phyloP scores from a whole-genome alignment of 352 stramenopile species.

The Globisporangium recalcitrans region DNA sequence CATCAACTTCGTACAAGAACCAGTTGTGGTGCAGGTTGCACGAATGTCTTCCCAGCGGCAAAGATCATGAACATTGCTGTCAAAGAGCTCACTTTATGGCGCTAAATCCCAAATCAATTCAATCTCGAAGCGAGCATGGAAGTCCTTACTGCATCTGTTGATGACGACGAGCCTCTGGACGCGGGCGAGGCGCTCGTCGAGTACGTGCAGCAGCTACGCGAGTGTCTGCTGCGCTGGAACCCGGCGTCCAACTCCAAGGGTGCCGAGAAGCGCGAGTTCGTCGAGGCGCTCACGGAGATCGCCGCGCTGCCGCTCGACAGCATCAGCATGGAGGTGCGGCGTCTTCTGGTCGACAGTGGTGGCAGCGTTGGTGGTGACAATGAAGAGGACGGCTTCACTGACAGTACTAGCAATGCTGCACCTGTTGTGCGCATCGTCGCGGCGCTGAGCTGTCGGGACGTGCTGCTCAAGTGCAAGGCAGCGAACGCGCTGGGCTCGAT shows the following conservation, averaged over 20 bases:
- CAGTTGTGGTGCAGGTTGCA: neutral
- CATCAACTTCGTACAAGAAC: neutral
- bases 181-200: conserved; percentile 10
- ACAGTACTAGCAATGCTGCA: neutral
- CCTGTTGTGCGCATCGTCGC: conserved; percentile 35
- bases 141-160: neutral
- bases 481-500: conserved; percentile 67
- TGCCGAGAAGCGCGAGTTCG: conserved; percentile 42
- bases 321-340: conserved; percentile 68
- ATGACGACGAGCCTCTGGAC: conserved; percentile 2
- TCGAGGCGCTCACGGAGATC: conserved; percentile 69
- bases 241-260: conserved; percentile 18
- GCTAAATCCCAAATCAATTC: neutral
- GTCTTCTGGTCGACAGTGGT: conserved; percentile 36
- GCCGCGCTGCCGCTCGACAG: conserved; percentile 58
- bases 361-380: neutral
- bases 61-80: neutral
- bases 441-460: conserved; percentile 50
- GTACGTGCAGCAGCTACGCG: conserved; percentile 18
- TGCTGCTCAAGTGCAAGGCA: conserved; percentile 77
- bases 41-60: conserved; percentile 6
- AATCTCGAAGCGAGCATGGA: neutral
- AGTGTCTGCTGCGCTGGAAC: conserved; percentile 30
- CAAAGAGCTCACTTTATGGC: no score
- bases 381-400: neutral